Conservation (phyloP, 495 filamentous ascomycete genomes). For the Neurospora tetraspora region DNA sequence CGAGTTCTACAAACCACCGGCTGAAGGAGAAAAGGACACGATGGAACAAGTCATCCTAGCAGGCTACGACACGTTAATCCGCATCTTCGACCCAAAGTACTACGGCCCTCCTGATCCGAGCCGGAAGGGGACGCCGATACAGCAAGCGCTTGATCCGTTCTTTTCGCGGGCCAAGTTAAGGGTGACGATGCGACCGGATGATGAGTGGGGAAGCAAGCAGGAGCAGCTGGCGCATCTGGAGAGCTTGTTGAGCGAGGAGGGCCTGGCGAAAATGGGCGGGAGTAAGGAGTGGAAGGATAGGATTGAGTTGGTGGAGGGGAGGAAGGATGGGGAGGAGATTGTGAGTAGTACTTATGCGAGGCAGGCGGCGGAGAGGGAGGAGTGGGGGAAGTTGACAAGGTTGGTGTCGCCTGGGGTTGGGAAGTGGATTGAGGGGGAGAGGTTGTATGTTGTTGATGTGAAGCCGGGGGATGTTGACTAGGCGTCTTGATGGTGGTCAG, state of each 20-base stretch:
- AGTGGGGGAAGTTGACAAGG: conserved; percentile 44
- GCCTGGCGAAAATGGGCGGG: conserved; percentile 48
- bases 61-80: conserved; percentile 80
- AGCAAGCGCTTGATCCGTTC: conserved; percentile 51
- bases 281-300: conserved; percentile 55
- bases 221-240: conserved; percentile 53
- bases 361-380: conserved; percentile 43
- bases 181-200: conserved; percentile 61
- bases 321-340: conserved; percentile 38
- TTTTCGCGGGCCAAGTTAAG: conserved; percentile 59
- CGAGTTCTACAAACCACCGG: conserved; percentile 34
- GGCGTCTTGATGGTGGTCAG: conserved; percentile 10
- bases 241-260: conserved; percentile 36
- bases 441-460: conserved; percentile 35
- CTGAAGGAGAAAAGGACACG: conserved; percentile 6
- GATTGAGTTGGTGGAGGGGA: conserved; percentile 60
- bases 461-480: conserved; percentile 24
- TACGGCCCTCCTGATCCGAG: conserved; percentile 43
- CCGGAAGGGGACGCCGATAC: conserved; percentile 18
- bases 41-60: conserved; percentile 66
- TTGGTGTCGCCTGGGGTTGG: conserved; percentile 56
- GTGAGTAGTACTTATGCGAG: conserved; percentile 78
- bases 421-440: conserved; percentile 45
- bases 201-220: conserved; percentile 50
- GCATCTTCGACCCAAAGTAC: conserved; percentile 77